phyloP scores from a whole-genome alignment of 1,284 basidiomycete species.

The Trichosporon faecale region DNA sequence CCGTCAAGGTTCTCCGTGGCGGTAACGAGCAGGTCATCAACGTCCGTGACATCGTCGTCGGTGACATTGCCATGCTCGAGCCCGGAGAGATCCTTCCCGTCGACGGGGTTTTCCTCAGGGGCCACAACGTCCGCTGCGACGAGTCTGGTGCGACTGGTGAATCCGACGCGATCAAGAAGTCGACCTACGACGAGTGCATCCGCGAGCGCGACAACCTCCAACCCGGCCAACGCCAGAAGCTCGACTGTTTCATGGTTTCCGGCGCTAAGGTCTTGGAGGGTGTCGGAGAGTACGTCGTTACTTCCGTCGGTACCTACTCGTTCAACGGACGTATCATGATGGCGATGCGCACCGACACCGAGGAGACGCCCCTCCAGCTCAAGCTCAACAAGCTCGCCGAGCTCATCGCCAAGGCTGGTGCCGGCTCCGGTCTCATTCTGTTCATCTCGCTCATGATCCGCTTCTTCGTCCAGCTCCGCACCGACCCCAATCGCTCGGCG shows the following conservation, averaged over 20 bases:
- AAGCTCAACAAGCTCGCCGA: conserved; percentile 92
- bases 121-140: conserved; percentile 93
- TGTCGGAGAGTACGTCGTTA: conserved; percentile 86
- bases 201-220: conserved; percentile 51
- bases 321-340: conserved; percentile 97
- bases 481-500: conserved; percentile 59
- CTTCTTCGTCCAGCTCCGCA: conserved; percentile 83
- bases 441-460: conserved; percentile 87
- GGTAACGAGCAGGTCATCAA: conserved; percentile 77
- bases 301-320: conserved; percentile 83
- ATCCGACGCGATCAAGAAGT: conserved; percentile 89
- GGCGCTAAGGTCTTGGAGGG: conserved; percentile 96
- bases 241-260: conserved; percentile 88
- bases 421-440: conserved; percentile 73
- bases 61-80: conserved; percentile 86
- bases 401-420: conserved; percentile 87
- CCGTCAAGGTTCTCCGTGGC: conserved; percentile 83
- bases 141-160: conserved; percentile 96
- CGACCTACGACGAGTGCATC: conserved; percentile 73
- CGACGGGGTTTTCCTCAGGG: conserved; percentile 88
- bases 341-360: conserved; percentile 52
- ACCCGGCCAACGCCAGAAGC: conserved; percentile 58
- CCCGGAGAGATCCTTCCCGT: conserved; percentile 94
- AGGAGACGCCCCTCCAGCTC: conserved; percentile 78
- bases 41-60: conserved; percentile 85